These are phyloP conservation scores for Beauveria australis DNA, from an alignment of 2,329 filamentous ascomycete species.

Conservation along the genomic window DNA sequence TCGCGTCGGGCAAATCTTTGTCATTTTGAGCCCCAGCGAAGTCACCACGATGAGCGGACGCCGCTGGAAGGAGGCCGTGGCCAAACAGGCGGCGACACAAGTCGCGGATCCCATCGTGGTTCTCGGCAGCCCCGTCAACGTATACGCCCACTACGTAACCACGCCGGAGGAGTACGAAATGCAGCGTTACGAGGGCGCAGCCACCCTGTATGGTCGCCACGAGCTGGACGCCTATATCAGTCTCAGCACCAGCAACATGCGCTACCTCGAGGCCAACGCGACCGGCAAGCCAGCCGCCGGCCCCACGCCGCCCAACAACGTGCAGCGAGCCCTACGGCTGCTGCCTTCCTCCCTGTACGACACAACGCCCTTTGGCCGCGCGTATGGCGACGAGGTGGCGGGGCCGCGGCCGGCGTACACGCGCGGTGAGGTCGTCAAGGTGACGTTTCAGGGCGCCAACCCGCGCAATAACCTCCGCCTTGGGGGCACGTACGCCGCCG, in stretches of 20 bases:
- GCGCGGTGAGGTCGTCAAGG: conserved; percentile 54
- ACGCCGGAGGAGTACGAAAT: conserved; percentile 74
- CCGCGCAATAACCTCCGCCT: conserved; percentile 80
- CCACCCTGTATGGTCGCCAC: conserved; percentile 77
- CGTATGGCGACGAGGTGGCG: conserved; percentile 60
- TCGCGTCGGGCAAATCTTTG: conserved; percentile 73
- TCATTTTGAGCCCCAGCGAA: conserved; percentile 79
- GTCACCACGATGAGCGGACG: conserved; percentile 88
- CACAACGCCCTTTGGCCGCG: conserved; percentile 51
- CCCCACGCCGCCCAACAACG: conserved; percentile 68
- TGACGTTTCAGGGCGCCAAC: conserved; percentile 76
- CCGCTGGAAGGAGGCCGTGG: conserved; percentile 70
- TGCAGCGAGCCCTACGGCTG: conserved; percentile 63
- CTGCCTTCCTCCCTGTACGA: conserved; percentile 74
- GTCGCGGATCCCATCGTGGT: conserved; percentile 60
- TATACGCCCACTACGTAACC: conserved; percentile 74
- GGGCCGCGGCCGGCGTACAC: conserved; percentile 47
- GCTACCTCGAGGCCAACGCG: conserved; percentile 30
- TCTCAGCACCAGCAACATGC: conserved; percentile 57
- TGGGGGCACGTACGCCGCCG: conserved; percentile 66
- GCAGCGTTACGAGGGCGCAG: conserved; percentile 92
- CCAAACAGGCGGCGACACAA: conserved; percentile 38
- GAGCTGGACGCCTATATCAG: conserved; percentile 84
- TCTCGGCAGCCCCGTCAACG: conserved; percentile 81
- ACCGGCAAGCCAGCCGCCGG: conserved; percentile 39